A percentile compares a stretch with the other conserved stretches of the same genome.
Conservation (phyloP, 2,329 filamentous ascomycete species). For the Sporothrix mexicana region DNA sequence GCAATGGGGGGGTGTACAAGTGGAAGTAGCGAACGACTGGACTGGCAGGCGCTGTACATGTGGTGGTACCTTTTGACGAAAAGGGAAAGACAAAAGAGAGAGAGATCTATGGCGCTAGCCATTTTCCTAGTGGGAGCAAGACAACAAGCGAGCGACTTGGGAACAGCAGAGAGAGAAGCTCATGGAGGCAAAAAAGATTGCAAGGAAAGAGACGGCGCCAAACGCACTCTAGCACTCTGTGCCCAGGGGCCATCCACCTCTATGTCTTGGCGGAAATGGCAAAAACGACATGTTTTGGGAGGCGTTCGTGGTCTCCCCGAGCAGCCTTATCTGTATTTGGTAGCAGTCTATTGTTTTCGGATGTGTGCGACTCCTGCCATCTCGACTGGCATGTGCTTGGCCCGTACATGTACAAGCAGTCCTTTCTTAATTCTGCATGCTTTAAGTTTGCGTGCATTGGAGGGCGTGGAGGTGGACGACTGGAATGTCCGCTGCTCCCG, state of each 20-base stretch:
- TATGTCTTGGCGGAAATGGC: not conserved
- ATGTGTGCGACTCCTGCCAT: not conserved
- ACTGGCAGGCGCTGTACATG: conserved; percentile 8
- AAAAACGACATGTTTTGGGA: not conserved
- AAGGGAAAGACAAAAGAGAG: not conserved
- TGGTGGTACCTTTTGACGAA: not conserved
- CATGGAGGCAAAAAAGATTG: not conserved
- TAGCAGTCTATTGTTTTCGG: conserved; percentile 11
- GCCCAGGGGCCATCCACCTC: not conserved
- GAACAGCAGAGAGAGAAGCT: not conserved
- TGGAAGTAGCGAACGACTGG: conserved; percentile 25
- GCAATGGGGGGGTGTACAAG: conserved; percentile 4
- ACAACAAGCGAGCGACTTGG: not conserved
- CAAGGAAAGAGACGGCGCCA: conserved; percentile 19
- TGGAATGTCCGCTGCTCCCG: conserved; percentile 18
- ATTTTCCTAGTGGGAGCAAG: not conserved
- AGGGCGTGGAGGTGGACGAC: too few species aligned
- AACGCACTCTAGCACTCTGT: not conserved
- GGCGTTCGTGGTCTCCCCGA: not conserved
- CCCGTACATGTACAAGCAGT: not conserved
- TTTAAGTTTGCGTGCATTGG: too few species aligned
- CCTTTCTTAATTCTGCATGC: not conserved
- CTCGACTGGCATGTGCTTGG: conserved; percentile 11
- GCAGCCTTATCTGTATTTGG: not conserved
- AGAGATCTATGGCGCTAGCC: not conserved